A percentile compares a stretch with the other conserved stretches of the same genome.
Evolutionary conservation across 1,139 yeast genomes (phyloP).

Genomic region (Candida sanyaensis): DNA sequence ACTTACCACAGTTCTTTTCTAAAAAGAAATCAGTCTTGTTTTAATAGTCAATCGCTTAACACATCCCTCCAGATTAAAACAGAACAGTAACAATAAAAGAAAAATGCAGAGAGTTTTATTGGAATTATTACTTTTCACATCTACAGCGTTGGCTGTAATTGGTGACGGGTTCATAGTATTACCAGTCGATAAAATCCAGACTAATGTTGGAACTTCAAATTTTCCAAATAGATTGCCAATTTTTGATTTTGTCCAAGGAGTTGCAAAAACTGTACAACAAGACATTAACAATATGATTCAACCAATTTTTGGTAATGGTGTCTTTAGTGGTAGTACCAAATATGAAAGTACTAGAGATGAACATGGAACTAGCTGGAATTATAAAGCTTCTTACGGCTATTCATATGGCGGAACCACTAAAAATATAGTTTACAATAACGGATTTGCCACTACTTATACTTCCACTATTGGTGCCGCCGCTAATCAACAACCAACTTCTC

Average conservation of each 20-base stretch:
- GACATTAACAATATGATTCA: constrained; percentile 4
- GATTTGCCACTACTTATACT: background rate
- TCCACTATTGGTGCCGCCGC: background rate
- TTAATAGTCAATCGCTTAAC: background rate
- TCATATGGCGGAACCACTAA: background rate
- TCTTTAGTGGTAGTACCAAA: background rate
- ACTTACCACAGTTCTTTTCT: too few species aligned
- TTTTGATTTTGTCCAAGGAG: constrained; percentile 3
- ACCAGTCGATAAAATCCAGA: constrained; percentile 9
- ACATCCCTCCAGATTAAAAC: background rate
- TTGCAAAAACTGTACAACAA: background rate
- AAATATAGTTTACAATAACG: background rate
- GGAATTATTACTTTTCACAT: constrained; percentile 5
- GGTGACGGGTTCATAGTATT: constrained; percentile 13
- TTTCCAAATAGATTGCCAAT: constrained; percentile 8
- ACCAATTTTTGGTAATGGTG: constrained; percentile 7
- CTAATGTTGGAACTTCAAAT: constrained; percentile 1
- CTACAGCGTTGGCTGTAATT: constrained; percentile 8
- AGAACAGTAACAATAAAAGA: background rate
- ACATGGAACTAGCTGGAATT: background rate
- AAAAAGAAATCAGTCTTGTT: background rate
- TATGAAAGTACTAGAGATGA: background rate
- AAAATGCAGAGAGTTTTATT: constrained; percentile 3
- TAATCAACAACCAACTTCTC: background rate
- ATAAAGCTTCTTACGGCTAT: background rate